A percentile compares a stretch with the other conserved stretches of the same genome.
Conservation (phyloP, 257 asterid genomes). For the Cordia subcordata region DNA sequence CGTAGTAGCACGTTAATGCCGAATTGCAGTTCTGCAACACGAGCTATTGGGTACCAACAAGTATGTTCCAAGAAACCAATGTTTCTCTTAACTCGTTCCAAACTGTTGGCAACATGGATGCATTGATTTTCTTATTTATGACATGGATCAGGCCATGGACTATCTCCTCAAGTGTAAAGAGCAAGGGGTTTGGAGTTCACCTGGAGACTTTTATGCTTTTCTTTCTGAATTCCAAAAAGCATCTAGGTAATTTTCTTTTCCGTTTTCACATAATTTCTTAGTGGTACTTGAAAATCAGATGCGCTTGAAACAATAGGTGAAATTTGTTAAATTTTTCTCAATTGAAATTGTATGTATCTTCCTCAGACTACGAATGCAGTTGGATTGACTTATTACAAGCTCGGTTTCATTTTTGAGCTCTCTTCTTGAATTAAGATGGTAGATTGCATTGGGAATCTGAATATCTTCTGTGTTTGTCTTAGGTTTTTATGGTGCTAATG, state of each 20-base stretch:
- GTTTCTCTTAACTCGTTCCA: slow-evolving; percentile 1
- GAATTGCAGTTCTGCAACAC: slow-evolving; percentile 80
- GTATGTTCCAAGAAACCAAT: slow-evolving; percentile 31
- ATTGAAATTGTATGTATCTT: too few species aligned
- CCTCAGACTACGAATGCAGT: too few species aligned
- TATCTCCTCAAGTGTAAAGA: slow-evolving; percentile 65
- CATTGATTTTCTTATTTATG: not conserved
- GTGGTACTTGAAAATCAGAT: too few species aligned
- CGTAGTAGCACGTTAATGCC: slow-evolving; percentile 25
- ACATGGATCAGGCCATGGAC: slow-evolving; percentile 73
- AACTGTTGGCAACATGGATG: not conserved
- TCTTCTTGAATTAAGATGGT: too few species aligned
- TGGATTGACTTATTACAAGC: too few species aligned
- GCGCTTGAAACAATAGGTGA: too few species aligned
- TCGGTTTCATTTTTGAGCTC: too few species aligned
- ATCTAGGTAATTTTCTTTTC: slow-evolving; percentile 48
- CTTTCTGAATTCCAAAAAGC: slow-evolving; percentile 78
- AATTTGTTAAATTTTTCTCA: too few species aligned
- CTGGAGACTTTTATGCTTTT: slow-evolving; percentile 53
- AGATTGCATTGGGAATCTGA: too few species aligned
- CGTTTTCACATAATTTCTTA: too few species aligned
- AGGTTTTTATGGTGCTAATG: too few species aligned
- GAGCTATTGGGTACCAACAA: slow-evolving; percentile 96
- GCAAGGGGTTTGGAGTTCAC: slow-evolving; percentile 61
- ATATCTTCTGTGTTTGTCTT: too few species aligned